Base-by-base conservation (phyloP, 2,329 filamentous ascomycete genomes). In the Diatrype stigma region DNA sequence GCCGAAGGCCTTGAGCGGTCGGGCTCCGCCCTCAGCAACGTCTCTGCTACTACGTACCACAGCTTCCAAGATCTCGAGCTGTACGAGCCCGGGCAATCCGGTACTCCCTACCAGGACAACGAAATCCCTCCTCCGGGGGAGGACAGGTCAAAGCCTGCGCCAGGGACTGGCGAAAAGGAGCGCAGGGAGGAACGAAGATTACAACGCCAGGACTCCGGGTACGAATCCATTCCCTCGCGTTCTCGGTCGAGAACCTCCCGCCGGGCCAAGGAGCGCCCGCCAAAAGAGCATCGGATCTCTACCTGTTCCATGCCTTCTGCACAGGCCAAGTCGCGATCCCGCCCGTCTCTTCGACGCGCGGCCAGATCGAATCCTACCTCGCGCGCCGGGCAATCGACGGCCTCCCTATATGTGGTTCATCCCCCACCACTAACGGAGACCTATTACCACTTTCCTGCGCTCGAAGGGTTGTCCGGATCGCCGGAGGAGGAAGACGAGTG, bases 151-250 rank as follows among this genome's bases (percentile, higher is more conserved):
- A 60, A 58, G 21, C 70, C 69, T 1, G 60, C 63, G 12, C 63
- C 70, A 0, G 81, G n/a, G 16, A 23, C 6, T 23, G 16, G 40
- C 14, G 22, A 11, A 28, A 7, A 44, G 12, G 40, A 21, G 16
- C 17, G n/a, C 10, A 14, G 22, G 7, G 22, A 44, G 40, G 40
- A 44, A 7, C 2, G 10, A 21, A 44, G 21, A 19, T 26, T 82
- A 70, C 73, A 73, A 46, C 73, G 80, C 14, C 78, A 81, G 53
- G 80, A 84, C 60, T 83, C 80, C 0, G 80, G 80, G 32, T 83
- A 84, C 58, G 79, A 79, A 59, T 82, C 80, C 3, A 71, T 74
- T 44, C 65, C 67, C 8, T 70, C 74, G 2, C 68, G 67, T 21
- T 67, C 67, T n/a, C 74, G 72, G 14, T 58, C 60, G 4, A 69